Percentiles rank a stretch among this genome's conserved stretches.
phyloP scores from a whole-genome alignment of 768 basidiomycete species.

The Podaxis sp. region DNA sequence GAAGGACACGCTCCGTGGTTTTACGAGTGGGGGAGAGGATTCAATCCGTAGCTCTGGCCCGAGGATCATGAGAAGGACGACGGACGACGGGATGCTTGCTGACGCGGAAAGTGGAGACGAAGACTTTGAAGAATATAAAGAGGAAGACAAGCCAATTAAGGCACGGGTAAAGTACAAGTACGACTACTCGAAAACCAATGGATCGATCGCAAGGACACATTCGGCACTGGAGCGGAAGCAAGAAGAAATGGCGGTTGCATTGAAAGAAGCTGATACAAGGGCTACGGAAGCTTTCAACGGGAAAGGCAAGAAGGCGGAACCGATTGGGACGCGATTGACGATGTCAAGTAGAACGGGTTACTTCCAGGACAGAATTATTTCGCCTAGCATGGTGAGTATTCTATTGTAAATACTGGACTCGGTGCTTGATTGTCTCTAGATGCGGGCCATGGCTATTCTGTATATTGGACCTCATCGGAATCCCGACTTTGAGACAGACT shows the following conservation, averaged over 20 bases:
- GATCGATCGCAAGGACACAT: conserved; percentile 30
- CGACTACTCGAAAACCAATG: conserved; percentile 24
- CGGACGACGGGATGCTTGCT: conserved; percentile 48
- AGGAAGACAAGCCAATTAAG: conserved; percentile 74
- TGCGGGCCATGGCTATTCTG: conserved; percentile 98
- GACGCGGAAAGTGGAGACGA: conserved; percentile 57
- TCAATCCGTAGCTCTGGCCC: background rate
- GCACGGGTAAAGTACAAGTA: conserved; percentile 71
- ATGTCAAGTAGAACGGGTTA: conserved; percentile 95
- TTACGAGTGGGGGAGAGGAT: conserved; percentile 42
- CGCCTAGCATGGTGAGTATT: conserved; percentile 88
- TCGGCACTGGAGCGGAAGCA: conserved; percentile 50
- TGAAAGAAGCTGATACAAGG: conserved; percentile 49
- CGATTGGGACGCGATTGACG: conserved; percentile 84
- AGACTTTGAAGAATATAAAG: conserved; percentile 47
- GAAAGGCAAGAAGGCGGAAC: conserved; percentile 36
- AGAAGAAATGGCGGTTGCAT: conserved; percentile 48
- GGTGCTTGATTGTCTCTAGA: conserved; percentile 49
- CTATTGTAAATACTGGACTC: background rate
- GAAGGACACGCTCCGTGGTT: conserved; percentile 56
- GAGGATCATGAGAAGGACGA: conserved; percentile 11
- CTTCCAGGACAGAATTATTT: conserved; percentile 91
- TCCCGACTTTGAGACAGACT: conserved; percentile 94
- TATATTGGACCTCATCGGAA: conserved; percentile 93
- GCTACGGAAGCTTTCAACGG: conserved; percentile 31